Percentiles rank a stretch among this genome's conserved stretches.
phyloP scores from a whole-genome alignment of 768 basidiomycete genomes.

The Kwoniella sp. region DNA sequence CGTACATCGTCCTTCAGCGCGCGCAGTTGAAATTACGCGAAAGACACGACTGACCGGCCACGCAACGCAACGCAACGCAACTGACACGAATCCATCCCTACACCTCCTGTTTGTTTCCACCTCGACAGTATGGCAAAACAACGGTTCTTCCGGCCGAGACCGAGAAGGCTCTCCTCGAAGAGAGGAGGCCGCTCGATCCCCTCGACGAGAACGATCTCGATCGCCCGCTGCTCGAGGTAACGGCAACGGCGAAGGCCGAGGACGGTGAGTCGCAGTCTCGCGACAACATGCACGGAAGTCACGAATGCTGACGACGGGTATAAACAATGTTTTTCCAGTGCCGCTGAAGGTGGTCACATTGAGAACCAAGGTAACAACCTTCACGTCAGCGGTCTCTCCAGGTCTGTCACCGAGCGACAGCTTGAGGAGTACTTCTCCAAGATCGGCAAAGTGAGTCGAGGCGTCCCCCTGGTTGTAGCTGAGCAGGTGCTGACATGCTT shows the following conservation, averaged over 20 bases:
- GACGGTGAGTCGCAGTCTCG: constrained; percentile 32
- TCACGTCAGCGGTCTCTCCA: constrained; percentile 66
- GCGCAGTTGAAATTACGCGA: too few species aligned
- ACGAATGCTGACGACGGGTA: too few species aligned
- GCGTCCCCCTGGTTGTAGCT: not conserved
- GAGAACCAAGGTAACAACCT: constrained; percentile 69
- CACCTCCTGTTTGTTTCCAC: constrained; percentile 1
- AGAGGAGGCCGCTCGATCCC: constrained; percentile 69
- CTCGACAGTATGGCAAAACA: constrained; percentile 47
- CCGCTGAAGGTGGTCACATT: constrained; percentile 18
- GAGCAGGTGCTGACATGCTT: not conserved
- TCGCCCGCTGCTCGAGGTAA: constrained; percentile 59
- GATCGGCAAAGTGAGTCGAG: constrained; percentile 72
- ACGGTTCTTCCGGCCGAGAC: constrained; percentile 20
- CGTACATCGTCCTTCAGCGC: not conserved
- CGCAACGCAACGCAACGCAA: constrained; percentile 14
- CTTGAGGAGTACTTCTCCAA: constrained; percentile 87
- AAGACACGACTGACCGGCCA: constrained; percentile 27
- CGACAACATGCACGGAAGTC: too few species aligned
- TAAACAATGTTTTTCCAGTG: not conserved
- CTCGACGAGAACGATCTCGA: constrained; percentile 72
- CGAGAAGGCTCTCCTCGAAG: constrained; percentile 40
- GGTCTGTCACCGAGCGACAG: constrained; percentile 74
- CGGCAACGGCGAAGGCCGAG: constrained; percentile 68
- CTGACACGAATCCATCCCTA: constrained; percentile 35